Conservation (phyloP, 1,284 basidiomycete genomes). For the Mycosarcoma mackinlayi region DNA sequence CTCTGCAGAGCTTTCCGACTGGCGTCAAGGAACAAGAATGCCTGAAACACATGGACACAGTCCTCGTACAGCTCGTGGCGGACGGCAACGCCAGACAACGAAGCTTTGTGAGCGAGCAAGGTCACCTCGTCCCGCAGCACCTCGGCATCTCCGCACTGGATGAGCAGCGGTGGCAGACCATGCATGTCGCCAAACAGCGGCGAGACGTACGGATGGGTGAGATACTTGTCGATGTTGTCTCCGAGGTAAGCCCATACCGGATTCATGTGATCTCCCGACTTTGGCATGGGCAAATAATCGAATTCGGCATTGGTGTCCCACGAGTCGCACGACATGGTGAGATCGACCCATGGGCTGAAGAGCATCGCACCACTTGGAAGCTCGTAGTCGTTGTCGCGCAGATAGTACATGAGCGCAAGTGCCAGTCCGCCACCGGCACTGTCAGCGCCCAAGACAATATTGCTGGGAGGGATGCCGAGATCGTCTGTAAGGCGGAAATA, state of each 20-base stretch:
- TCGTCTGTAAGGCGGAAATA: slow-evolving; percentile 90
- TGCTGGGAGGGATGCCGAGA: slow-evolving; percentile 81
- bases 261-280: slow-evolving; percentile 86
- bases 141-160: slow-evolving; percentile 94
- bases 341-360: slow-evolving; percentile 72
- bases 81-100: slow-evolving; percentile 85
- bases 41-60: slow-evolving; percentile 72
- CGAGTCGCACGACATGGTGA: slow-evolving; percentile 95
- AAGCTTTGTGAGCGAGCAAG: slow-evolving; percentile 93
- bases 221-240: slow-evolving; percentile 80
- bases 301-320: slow-evolving; percentile 89
- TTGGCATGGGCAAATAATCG: slow-evolving; percentile 70
- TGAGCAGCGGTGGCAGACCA: slow-evolving; percentile 87
- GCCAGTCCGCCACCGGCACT: slow-evolving; percentile 91
- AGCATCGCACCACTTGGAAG: slow-evolving; percentile 66
- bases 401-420: slow-evolving; percentile 88
- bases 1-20: slow-evolving; percentile 67
- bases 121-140: slow-evolving; percentile 91
- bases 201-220: slow-evolving; percentile 93
- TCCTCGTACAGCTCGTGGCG: slow-evolving; percentile 94
- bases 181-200: slow-evolving; percentile 87
- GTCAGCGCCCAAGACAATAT: slow-evolving; percentile 79
- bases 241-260: slow-evolving; percentile 93
- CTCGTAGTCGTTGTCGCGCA: slow-evolving; percentile 71
- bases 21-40: slow-evolving; percentile 67